phyloP scores from a whole-genome alignment of 2,329 filamentous ascomycete species.

The Aspergillus sp. region DNA sequence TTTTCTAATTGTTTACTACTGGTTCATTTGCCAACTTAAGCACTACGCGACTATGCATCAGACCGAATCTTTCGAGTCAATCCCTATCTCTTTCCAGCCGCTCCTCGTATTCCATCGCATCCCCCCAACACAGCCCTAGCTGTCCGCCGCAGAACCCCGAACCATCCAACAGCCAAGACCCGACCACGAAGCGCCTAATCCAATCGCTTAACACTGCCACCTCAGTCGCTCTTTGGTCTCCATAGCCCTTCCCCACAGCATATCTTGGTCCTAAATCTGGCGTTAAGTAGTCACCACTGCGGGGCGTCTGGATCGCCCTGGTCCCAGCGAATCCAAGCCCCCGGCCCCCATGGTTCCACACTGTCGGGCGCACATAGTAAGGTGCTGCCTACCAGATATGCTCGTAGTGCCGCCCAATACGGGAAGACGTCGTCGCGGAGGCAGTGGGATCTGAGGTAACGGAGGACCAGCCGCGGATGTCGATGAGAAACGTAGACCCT shows the following conservation, averaged over 20 bases:
- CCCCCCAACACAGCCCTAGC: no score
- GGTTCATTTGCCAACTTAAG: no score
- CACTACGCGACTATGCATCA: no score
- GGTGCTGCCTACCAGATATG: constrained; percentile 52
- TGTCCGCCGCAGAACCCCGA: no score
- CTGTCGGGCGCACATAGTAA: constrained; percentile 53
- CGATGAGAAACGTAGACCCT: constrained; percentile 35
- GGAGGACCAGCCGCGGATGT: constrained; percentile 46
- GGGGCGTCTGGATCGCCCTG: constrained; percentile 41
- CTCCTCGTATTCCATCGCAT: no score
- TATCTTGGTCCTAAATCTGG: constrained; percentile 55
- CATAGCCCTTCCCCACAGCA: constrained; percentile 43
- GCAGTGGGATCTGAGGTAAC: constrained; percentile 47
- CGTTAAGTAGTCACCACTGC: constrained; percentile 37
- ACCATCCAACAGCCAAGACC: no score
- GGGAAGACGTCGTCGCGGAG: constrained; percentile 35
- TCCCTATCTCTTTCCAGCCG: no score
- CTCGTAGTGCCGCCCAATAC: constrained; percentile 43
- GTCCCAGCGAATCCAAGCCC: constrained; percentile 37
- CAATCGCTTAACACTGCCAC: no score
- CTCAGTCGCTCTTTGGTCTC: no score
- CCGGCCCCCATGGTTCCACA: constrained; percentile 56
- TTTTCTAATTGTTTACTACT: no score
- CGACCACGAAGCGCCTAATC: no score
- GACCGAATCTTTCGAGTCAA: no score